Evolutionary conservation across 441 rosid genomes (phyloP), one percentile per base, ranked within the genome.

Genomic region (Dalechampia spathulata): DNA sequence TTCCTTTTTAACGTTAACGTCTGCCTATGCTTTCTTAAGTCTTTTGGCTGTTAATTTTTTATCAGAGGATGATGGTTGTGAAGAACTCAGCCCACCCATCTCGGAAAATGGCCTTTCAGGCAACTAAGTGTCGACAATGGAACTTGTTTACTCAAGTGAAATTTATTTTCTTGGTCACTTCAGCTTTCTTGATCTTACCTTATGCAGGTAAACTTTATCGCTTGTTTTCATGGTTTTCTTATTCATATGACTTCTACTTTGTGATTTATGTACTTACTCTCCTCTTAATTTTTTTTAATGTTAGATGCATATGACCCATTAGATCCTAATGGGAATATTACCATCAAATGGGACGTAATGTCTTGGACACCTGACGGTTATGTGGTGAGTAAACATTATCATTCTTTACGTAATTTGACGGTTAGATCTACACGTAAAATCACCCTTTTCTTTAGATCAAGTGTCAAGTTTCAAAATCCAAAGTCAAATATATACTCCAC

Each of bases 341-440:
- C 90, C n/a, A 71, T 83, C 66, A 83, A 78, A 75, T 83, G 90
- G 90, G 86, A 83, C 46, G 61, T 83, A 21, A 69, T 83, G 80
- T 83, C 90, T 56, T 83, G 90, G 86, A 80, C 90, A 2, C 56
- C 85, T 25, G 90, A 83, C 59, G 90, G 90, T 23, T 83, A 78
- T 60, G 86, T 81, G 65, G 90, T 80, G 41, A 63, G 79, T 65
- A n/a, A 52, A n/a, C n/a, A n/a, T n/a, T n/a, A n/a, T n/a, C n/a
- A n/a, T n/a, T n/a, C n/a, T n/a, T n/a, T n/a, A n/a, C n/a, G n/a
- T n/a, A n/a, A n/a, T n/a, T n/a, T n/a, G n/a, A n/a, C n/a, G n/a
- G n/a, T n/a, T n/a, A n/a, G n/a, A n/a, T n/a, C n/a, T n/a, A n/a
- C n/a, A n/a, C n/a, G n/a, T n/a, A n/a, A n/a, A n/a, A n/a, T n/a